phyloP scores from a whole-genome alignment of 2,329 filamentous ascomycete genomes.

The Monosporascus cannonballus region DNA sequence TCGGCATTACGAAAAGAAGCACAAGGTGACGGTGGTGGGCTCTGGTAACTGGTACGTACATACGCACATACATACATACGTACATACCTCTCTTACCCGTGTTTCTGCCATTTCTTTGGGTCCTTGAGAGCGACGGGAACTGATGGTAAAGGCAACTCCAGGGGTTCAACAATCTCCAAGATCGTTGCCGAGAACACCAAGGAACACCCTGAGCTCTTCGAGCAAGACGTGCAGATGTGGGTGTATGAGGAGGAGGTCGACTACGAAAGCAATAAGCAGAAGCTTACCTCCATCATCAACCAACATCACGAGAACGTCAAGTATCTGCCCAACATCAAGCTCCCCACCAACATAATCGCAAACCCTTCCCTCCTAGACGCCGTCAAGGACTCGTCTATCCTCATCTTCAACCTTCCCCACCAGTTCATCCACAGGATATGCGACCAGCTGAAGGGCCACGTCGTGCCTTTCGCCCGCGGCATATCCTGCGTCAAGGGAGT shows the following conservation, averaged over 20 bases:
- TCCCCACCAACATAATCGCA: constrained; percentile 78
- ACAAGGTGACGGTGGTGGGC: constrained; percentile 90
- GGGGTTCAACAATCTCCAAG: constrained; percentile 96
- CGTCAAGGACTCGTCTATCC: constrained; percentile 76
- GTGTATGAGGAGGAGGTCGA: constrained; percentile 90
- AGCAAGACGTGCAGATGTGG: constrained; percentile 95
- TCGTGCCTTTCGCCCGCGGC: constrained; percentile 84
- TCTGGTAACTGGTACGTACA: constrained; percentile 83
- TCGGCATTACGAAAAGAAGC: constrained; percentile 53
- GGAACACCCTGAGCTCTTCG: constrained; percentile 72
- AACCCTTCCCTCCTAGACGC: constrained; percentile 76
- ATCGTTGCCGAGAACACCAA: constrained; percentile 90
- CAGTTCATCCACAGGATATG: constrained; percentile 90
- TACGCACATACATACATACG: background rate
- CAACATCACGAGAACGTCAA: constrained; percentile 92
- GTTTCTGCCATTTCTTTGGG: too few relatives aligned
- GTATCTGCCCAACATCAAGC: constrained; percentile 82
- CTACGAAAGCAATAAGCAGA: constrained; percentile 63
- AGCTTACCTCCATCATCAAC: constrained; percentile 91
- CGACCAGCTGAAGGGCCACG: constrained; percentile 77
- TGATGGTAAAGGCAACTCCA: constrained; percentile 28
- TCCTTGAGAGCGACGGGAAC: background rate
- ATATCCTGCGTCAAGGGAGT: constrained; percentile 99
- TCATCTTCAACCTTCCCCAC: constrained; percentile 95
- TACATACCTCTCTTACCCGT: background rate